A percentile compares a stretch with the other conserved stretches of the same genome.
phyloP scores from a whole-genome alignment of 1,284 basidiomycete genomes.

The Ganoderma leucocontextum region DNA sequence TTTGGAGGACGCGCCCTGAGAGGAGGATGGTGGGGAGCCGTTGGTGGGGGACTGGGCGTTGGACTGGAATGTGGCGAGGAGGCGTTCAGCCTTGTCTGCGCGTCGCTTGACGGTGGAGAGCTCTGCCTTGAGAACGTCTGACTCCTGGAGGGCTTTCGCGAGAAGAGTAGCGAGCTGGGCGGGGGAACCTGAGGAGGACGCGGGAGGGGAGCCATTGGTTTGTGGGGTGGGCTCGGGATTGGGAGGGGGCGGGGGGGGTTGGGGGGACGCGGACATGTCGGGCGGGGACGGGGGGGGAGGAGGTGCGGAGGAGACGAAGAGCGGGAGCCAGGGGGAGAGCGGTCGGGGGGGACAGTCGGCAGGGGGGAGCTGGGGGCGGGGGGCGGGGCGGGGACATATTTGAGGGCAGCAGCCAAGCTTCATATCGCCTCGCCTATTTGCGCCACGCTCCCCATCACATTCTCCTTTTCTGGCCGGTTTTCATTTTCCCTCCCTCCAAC shows the following conservation, averaged over 20 bases:
- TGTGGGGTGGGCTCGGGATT: conserved; percentile 23
- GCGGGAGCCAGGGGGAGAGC: conserved; percentile 29
- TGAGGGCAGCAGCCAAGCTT: conserved; percentile 32
- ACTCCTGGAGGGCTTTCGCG: conserved; percentile 57
- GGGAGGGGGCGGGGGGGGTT: conserved; percentile 34
- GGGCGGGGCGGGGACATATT: conserved; percentile 37
- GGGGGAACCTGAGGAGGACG: conserved; percentile 43
- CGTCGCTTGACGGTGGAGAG: conserved; percentile 51
- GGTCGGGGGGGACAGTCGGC: conserved; percentile 26
- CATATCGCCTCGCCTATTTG: conserved; percentile 28
- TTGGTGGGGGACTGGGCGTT: conserved; percentile 30
- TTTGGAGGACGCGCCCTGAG: conserved; percentile 30
- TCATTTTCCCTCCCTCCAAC: conserved; percentile 28
- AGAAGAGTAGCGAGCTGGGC: conserved; percentile 66
- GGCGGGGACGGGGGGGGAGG: conserved; percentile 33
- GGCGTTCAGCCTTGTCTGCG: conserved; percentile 62
- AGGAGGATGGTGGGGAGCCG: conserved; percentile 34
- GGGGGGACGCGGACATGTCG: conserved; percentile 38
- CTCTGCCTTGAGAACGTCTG: conserved; percentile 59
- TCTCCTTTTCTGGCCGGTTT: conserved; percentile 31
- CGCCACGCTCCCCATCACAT: conserved; percentile 33
- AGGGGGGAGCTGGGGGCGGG: conserved; percentile 26
- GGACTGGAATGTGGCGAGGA: conserved; percentile 44
- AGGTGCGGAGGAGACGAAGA: conserved; percentile 19
- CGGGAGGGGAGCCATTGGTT: conserved; percentile 25